Percentiles rank a stretch among this genome's conserved stretches.
These are phyloP conservation scores for Cystobasidium sp. DNA, from an alignment of 1,284 basidiomycete species.

Conservation along the genomic window DNA sequence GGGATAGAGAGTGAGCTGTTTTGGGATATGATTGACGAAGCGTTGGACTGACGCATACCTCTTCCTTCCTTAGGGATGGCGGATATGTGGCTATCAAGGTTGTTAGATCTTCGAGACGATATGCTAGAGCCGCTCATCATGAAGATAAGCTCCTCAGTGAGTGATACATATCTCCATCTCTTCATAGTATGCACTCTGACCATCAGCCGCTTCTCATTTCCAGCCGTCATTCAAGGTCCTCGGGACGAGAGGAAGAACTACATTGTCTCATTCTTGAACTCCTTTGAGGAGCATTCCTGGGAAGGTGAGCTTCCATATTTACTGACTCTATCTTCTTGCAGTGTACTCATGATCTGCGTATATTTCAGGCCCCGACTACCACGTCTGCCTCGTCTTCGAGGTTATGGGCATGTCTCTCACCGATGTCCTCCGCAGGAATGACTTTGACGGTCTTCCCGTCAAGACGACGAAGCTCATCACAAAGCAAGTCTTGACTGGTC, in stretches of 20 bases:
- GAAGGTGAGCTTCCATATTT: slow-evolving; percentile 1
- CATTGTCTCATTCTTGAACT: slow-evolving; percentile 33
- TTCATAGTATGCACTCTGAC: not conserved
- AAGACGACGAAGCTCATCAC: slow-evolving; percentile 37
- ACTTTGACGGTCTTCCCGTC: slow-evolving; percentile 38
- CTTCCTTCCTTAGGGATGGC: slow-evolving; percentile 7
- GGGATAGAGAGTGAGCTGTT: slow-evolving; percentile 38
- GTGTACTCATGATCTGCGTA: not conserved
- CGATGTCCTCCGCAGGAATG: slow-evolving; percentile 38
- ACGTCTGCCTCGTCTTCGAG: slow-evolving; percentile 44
- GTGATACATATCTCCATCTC: not conserved
- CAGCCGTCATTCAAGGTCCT: slow-evolving; percentile 39
- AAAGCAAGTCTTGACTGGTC: slow-evolving; percentile 23
- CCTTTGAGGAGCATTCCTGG: slow-evolving; percentile 24
- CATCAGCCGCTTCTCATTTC: not conserved
- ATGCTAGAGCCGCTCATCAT: slow-evolving; percentile 24
- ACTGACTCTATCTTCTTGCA: not conserved
- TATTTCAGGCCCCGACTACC: slow-evolving; percentile 5
- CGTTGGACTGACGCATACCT: not conserved
- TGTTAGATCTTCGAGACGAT: slow-evolving; percentile 29
- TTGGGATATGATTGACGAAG: not conserved
- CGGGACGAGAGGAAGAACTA: slow-evolving; percentile 29
- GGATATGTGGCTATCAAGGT: slow-evolving; percentile 38
- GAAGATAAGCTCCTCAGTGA: slow-evolving; percentile 42
- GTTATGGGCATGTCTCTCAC: slow-evolving; percentile 42